Evolutionary conservation across 805 yeast genomes (phyloP).

Genomic region (Candida sithepensis): DNA sequence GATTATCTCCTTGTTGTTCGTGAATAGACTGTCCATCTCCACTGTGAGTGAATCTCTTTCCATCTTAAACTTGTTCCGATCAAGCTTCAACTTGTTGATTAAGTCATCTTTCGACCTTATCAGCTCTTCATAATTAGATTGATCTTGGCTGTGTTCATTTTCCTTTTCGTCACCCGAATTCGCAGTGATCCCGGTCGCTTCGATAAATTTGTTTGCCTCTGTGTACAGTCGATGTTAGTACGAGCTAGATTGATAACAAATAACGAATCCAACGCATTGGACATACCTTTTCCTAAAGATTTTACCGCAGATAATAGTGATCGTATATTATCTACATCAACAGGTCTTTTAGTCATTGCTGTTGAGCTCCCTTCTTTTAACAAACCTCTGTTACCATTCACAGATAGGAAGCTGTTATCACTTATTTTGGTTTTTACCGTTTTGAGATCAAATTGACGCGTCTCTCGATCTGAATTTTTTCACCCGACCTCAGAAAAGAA

Average conservation of each 20-base stretch:
- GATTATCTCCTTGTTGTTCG: background rate
- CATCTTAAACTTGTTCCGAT: background rate
- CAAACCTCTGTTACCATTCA: no score
- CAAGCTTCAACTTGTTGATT: background rate
- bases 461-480: background rate
- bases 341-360: no score
- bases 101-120: background rate
- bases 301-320: background rate
- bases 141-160: background rate
- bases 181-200: background rate
- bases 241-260: no score
- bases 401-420: no score
- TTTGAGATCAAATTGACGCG: background rate
- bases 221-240: background rate
- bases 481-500: no score
- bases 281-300: background rate
- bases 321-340: background rate
- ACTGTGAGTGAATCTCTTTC: slow-evolving; percentile 3
- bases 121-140: background rate
- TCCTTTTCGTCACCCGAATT: background rate
- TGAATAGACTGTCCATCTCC: slow-evolving; percentile 2
- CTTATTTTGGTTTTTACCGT: background rate
- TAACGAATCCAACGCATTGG: no score
- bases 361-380: no score
- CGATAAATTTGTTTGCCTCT: background rate